Base-by-base conservation (phyloP, 306 rosid species). In the Vigna trinervia region DNA sequence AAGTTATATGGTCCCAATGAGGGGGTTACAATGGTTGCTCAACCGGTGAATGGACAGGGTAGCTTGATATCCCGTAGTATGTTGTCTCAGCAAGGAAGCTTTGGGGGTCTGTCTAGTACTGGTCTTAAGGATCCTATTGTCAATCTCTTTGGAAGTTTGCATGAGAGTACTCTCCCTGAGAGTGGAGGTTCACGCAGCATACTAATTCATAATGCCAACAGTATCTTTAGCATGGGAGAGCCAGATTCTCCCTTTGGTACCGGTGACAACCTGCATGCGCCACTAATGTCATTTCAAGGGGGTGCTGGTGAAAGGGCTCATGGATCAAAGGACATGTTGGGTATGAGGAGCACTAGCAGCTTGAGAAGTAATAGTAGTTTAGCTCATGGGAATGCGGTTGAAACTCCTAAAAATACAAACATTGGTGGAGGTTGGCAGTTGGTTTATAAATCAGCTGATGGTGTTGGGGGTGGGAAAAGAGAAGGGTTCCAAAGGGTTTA, bases 341-440 rank as follows among this genome's bases (percentile, higher is more conserved):
- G 84, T 13, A 23, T 90, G 62, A 85, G 84, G 78, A 87, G 86
- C 80, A 78, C 78, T 28, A 80, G 91, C 80, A 82, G 90, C 82
- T 67, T 88, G 45, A 84, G 81, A 71, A 84, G 84, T 70, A 51
- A 79, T 50, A 80, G 84, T 65, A 62, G 84, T 77, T 56, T 85
- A 71, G 72, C 17, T 46, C 85, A 84, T 45, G 87, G 74, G 36
- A 38, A 69, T 72, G 76, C 39, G 30, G 81, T 73, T 0, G 88
- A 74, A 34, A 85, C 85, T 8, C 89, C 70, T 20, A 83, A 83
- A 76, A 88, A 87, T 83, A 88, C 91, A 53, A 89, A 85, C 76
- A 95, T 95, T 67, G 99, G 99, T 43, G 97, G 99, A 17, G 97
- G 99, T 51, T 95, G 99, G 99, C 96, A 95, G 68, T 86, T 95